These are phyloP conservation scores for Linnemannia schmuckeri DNA, from an alignment of 192 early-diverging fungal species.

Conservation along the genomic window DNA sequence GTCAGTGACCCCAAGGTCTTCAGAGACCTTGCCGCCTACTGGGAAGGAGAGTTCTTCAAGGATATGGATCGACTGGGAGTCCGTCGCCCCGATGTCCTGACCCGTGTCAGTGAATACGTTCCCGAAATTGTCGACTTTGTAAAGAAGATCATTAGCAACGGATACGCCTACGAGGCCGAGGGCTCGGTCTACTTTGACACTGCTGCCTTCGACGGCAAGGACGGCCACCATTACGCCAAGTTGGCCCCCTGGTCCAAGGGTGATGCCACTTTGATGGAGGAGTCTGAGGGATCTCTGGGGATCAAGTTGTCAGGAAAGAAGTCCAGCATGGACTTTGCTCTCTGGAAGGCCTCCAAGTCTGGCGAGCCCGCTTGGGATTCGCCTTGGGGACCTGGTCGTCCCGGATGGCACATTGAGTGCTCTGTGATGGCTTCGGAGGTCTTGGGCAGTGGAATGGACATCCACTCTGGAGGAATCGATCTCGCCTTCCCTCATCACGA, in stretches of 20 bases:
- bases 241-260: constrained; percentile 91
- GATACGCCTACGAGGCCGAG: constrained; percentile 92
- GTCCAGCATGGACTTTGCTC: constrained; percentile 88
- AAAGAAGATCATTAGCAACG: constrained; percentile 93
- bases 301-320: constrained; percentile 76
- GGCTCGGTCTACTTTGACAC: constrained; percentile 98
- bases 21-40: constrained; percentile 91
- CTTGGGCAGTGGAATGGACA: constrained; percentile 89
- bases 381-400: constrained; percentile 94
- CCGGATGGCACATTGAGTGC: constrained; percentile 99
- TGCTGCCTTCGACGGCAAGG: constrained; percentile 79
- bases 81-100: constrained; percentile 87
- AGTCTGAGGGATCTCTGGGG: constrained; percentile 92
- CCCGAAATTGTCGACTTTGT: constrained; percentile 94
- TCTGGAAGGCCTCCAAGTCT: constrained; percentile 95
- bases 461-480: constrained; percentile 97
- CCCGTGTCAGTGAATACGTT: constrained; percentile 97
- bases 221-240: constrained; percentile 94
- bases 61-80: constrained; percentile 95
- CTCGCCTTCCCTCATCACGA: constrained; percentile 99
- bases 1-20: constrained; percentile 94
- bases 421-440: constrained; percentile 97
- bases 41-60: constrained; percentile 93
- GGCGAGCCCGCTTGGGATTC: constrained; percentile 96
- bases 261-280: constrained; percentile 83